phyloP scores from a whole-genome alignment of 305 asterid genomes.

The Solanum hybrid region DNA sequence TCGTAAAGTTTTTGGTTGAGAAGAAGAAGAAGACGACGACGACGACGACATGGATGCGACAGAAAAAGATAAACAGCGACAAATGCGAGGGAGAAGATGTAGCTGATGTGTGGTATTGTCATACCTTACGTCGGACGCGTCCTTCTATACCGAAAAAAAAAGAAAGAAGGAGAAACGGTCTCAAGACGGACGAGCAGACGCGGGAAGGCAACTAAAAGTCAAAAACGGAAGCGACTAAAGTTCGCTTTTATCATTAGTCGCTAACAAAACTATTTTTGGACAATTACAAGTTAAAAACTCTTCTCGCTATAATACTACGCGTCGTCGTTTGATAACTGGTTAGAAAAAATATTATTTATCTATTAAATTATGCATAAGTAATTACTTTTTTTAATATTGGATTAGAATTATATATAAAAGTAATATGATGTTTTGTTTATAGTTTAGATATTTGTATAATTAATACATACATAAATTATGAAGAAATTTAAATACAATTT shows the following conservation, averaged over 20 bases:
- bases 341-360: background rate
- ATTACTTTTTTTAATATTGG: background rate
- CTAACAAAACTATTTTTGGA: background rate
- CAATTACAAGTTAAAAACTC: background rate
- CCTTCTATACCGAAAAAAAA: background rate
- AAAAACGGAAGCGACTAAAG: background rate
- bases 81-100: background rate
- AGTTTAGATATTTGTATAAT: too few species aligned
- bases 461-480: too few species aligned
- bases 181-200: background rate
- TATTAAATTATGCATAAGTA: background rate
- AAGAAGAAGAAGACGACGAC: slow-evolving; percentile 24
- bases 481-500: too few species aligned
- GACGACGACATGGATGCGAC: slow-evolving; percentile 25
- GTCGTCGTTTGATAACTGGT: too few species aligned
- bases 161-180: background rate
- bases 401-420: background rate
- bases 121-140: background rate
- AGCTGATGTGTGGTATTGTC: background rate
- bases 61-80: background rate
- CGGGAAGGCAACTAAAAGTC: background rate
- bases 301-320: background rate
- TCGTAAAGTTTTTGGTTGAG: slow-evolving; percentile 29
- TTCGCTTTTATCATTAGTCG: background rate
- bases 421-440: background rate